These are phyloP conservation scores for Cercospora citrullina DNA, from an alignment of 2,329 filamentous ascomycete species.

Conservation along the genomic window DNA sequence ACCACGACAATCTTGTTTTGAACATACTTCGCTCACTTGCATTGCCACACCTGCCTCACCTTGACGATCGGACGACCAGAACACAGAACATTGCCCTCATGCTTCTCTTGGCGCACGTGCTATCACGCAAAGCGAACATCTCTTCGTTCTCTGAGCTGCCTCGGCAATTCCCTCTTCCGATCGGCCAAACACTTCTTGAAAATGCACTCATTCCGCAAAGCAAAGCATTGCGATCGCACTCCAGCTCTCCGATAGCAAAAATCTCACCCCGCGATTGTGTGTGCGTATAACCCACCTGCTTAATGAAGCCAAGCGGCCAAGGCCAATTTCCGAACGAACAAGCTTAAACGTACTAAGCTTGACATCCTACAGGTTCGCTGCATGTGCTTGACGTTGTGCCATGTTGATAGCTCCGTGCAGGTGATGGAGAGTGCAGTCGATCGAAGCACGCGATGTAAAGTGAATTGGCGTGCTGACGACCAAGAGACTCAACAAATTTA, in stretches of 20 bases:
- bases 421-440: background rate
- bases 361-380: background rate
- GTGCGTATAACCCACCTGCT: background rate
- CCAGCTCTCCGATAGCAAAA: background rate
- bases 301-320: background rate
- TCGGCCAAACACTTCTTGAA: background rate
- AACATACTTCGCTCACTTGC: no score
- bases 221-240: conserved; percentile 7
- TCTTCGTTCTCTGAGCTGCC: background rate
- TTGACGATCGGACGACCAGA: no score
- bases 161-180: background rate
- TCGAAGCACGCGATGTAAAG: background rate
- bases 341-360: conserved; percentile 6
- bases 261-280: background rate
- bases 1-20: no score
- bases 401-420: background rate
- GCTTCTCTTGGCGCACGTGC: background rate
- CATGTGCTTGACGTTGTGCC: background rate
- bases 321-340: background rate
- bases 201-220: background rate
- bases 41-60: background rate
- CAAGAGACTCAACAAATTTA: no score
- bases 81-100: no score
- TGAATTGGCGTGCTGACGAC: background rate
- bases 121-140: background rate